A percentile compares a stretch with the other conserved stretches of the same genome.
These are phyloP conservation scores for Esteya vermicola DNA, from an alignment of 2,329 filamentous ascomycete species.

Conservation along the genomic window DNA sequence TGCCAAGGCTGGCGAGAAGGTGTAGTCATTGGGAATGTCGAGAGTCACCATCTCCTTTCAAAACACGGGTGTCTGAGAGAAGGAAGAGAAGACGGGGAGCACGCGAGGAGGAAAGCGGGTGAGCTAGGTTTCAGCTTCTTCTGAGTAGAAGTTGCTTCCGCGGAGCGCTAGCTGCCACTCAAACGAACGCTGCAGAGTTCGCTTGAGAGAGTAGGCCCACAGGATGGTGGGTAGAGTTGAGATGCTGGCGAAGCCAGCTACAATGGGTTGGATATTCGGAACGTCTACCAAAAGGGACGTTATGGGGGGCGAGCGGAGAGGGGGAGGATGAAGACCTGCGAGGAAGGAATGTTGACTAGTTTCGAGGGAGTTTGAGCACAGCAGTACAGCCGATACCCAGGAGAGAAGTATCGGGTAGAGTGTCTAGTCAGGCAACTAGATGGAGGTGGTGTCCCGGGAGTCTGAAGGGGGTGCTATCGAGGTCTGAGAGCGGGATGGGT, in stretches of 20 bases:
- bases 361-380: constrained; percentile 11
- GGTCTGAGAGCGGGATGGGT: constrained; percentile 30
- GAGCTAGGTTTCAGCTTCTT: background rate
- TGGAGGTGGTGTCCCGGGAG: background rate
- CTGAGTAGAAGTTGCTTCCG: constrained; percentile 32
- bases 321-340: constrained; percentile 67
- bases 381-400: constrained; percentile 55
- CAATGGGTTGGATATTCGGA: constrained; percentile 34
- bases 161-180: constrained; percentile 95
- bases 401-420: constrained; percentile 55
- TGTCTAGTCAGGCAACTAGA: background rate
- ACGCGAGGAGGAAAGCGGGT: no score
- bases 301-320: constrained; percentile 84
- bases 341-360: constrained; percentile 78
- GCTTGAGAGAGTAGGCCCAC: constrained; percentile 98
- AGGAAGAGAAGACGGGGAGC: no score
- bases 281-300: constrained; percentile 61
- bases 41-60: constrained; percentile 65
- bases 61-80: background rate
- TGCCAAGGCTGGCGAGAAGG: constrained; percentile 66
- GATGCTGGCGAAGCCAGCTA: constrained; percentile 82
- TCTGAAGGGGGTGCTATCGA: constrained; percentile 39
- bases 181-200: constrained; percentile 91
- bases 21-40: constrained; percentile 67
- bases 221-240: constrained; percentile 44